Base-by-base conservation (phyloP, 2,329 filamentous ascomycete genomes). In the Sphaerulina vaccinii region DNA sequence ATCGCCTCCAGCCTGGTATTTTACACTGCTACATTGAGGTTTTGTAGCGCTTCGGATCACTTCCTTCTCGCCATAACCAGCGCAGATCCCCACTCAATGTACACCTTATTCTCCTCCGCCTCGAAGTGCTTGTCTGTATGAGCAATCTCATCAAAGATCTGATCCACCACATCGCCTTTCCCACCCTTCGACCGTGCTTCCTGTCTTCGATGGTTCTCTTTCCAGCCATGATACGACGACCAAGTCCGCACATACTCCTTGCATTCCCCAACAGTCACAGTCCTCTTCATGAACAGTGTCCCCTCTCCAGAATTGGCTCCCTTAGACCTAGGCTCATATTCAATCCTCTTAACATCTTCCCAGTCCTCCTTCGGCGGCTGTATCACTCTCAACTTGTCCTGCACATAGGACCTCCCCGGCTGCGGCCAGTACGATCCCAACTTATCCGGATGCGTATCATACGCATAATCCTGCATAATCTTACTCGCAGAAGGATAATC, bases 231-330 rank as follows among this genome's bases (percentile, higher is more conserved):
- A 65, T 76, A 84, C 35, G 76, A 71, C 64, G 81, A 84, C 64
- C 80, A 85, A 0, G 84, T 86, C 57, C 79, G 70, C 50, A 78
- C 66, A 67, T 85, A 86, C n/a, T 75, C 75, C 70, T 84, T 82
- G 48, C 83, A 74, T 61, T 81, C 74, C 1, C 79, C 79, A 18
- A 86, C 68, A 51, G 71, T 81, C 66, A 83, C 70, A 46, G 60
- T 75, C 69, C 73, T 79, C 42, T 73, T 68, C 72, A 84, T 73
- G 72, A 84, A 79, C 40, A 71, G 54, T 37, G 71, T 72, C 0
- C 75, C 75, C 42, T 69, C 59, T 52, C 57, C 73, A 59, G 51
- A 72, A 60, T 52, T 69, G 63, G 43, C 68, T 7, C 74, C 75
- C 22, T 66, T 54, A 19, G 67, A 67, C 3, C 74, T 74, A 3